These are phyloP conservation scores for Scheffersomyces titani DNA, from an alignment of 1,139 yeast species.

Conservation along the genomic window DNA sequence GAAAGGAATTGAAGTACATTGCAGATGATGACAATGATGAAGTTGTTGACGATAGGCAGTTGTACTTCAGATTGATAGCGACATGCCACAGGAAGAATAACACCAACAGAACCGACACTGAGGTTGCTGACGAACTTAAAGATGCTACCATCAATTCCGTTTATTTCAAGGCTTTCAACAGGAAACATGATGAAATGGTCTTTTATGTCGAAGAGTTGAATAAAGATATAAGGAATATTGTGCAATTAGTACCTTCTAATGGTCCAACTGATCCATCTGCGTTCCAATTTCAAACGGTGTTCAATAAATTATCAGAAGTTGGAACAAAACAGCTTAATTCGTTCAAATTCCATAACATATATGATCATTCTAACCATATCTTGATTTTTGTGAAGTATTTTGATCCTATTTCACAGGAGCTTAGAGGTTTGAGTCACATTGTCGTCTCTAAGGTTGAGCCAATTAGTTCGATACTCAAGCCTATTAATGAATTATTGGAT, in stretches of 20 bases:
- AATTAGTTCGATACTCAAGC: conserved; percentile 45
- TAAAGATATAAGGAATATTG: conserved; percentile 32
- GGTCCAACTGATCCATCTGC: conserved; percentile 18
- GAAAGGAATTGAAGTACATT: conserved; percentile 40
- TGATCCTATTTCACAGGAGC: conserved; percentile 54
- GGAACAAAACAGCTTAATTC: conserved; percentile 1
- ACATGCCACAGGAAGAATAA: conserved; percentile 72
- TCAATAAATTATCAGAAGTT: conserved; percentile 5
- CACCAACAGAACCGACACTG: conserved; percentile 66
- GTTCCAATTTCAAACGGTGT: conserved; percentile 26
- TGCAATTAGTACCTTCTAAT: conserved; percentile 5
- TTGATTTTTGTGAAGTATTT: conserved; percentile 70
- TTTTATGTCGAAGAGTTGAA: conserved; percentile 48
- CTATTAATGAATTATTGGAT: conserved; percentile 46
- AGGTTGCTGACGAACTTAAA: conserved; percentile 39
- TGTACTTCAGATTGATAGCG: conserved; percentile 60
- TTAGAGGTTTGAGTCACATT: conserved; percentile 67
- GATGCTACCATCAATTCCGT: conserved; percentile 37
- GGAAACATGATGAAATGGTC: conserved; percentile 47
- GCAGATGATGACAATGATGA: conserved; percentile 10
- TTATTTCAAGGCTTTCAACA: conserved; percentile 40
- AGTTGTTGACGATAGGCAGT: conserved; percentile 21
- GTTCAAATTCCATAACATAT: conserved; percentile 18
- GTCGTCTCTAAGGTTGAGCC: conserved; percentile 52
- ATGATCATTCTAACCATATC: conserved; percentile 38